A percentile compares a stretch with the other conserved stretches of the same genome.
Evolutionary conservation across 805 yeast species (phyloP).

Genomic region (Yarrowia hollandica): DNA sequence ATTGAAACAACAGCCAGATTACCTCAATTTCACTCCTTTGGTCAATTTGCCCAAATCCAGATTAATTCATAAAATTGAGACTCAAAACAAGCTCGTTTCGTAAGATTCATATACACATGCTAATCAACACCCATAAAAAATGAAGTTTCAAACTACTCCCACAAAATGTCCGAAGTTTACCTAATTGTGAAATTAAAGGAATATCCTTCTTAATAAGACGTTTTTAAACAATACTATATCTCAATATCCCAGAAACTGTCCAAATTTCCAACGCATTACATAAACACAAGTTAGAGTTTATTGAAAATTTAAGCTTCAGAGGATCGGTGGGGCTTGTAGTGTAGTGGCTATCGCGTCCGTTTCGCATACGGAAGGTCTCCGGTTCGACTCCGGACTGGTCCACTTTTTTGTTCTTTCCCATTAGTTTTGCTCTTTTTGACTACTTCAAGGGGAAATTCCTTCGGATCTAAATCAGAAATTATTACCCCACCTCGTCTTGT

Average conservation of each 20-base stretch:
- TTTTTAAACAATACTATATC: neutral
- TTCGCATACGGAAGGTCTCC: constrained; percentile 44
- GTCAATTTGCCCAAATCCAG: no score
- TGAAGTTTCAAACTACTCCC: no score
- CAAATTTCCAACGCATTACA: neutral
- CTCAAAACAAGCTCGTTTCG: neutral
- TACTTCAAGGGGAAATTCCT: no score
- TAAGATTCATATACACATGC: neutral
- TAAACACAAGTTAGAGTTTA: neutral
- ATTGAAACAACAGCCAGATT: no score
- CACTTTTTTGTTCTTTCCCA: constrained; percentile 32
- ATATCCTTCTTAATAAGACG: no score
- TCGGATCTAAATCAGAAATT: no score
- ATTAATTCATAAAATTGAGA: no score
- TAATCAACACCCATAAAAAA: neutral
- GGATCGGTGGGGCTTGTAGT: constrained; percentile 38
- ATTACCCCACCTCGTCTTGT: no score
- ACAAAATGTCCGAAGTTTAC: no score
- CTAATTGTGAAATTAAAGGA: no score
- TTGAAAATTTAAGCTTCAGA: neutral
- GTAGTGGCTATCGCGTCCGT: constrained; percentile 43
- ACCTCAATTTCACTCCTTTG: no score
- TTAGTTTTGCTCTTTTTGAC: no score
- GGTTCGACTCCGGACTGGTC: constrained; percentile 44
- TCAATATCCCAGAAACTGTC: neutral